These are phyloP conservation scores for Dorcoceras hygrometricum DNA, from an alignment of 257 asterid species.

Conservation along the genomic window DNA sequence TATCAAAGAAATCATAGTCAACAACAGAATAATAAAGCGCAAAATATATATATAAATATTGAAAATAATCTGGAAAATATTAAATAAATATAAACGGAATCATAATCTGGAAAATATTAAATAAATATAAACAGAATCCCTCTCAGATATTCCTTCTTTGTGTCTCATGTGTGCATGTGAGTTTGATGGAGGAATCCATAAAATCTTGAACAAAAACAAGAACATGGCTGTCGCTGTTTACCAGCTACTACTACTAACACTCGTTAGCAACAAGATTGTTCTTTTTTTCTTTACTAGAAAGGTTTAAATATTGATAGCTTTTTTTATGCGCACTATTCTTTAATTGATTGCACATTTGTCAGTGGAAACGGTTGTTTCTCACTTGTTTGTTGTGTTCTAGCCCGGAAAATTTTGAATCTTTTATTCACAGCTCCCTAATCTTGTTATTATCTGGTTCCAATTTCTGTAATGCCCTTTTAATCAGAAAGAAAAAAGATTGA, in stretches of 20 bases:
- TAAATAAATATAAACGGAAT: not conserved
- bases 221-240: conserved; percentile 24
- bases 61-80: not conserved
- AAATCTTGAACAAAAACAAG: conserved; percentile 14
- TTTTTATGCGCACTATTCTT: conserved; percentile 31
- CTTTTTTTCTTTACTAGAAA: conserved; percentile 18
- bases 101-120: not conserved
- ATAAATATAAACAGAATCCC: not conserved
- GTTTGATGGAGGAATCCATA: not conserved
- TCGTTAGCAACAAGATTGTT: conserved; percentile 21
- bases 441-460: conserved; percentile 19
- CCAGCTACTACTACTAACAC: conserved; percentile 20
- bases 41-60: no score
- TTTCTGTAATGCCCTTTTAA: conserved; percentile 27
- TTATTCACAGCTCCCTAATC: conserved; percentile 13
- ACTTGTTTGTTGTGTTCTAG: conserved; percentile 20
- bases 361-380: conserved; percentile 50
- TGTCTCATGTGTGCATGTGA: not conserved
- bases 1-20: not conserved
- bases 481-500: conserved; percentile 18
- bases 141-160: not conserved
- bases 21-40: not conserved
- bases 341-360: conserved; percentile 55
- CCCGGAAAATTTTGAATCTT: conserved; percentile 29
- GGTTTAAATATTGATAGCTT: conserved; percentile 34